phyloP scores from a whole-genome alignment of 352 stramenopile genomes.

The Paralagenidium karlingii region DNA sequence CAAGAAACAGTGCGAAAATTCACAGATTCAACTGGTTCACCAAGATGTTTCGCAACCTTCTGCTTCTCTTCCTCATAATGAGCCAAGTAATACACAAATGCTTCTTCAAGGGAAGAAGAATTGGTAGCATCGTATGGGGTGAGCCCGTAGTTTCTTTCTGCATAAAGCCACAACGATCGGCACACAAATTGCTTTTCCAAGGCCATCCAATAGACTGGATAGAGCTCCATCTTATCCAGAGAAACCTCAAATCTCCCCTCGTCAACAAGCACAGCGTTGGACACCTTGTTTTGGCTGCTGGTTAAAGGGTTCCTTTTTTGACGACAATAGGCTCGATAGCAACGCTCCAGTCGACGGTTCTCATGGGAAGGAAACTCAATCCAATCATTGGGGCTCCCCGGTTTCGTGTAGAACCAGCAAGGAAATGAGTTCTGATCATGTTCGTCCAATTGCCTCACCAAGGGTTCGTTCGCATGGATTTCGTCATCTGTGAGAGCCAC shows the following conservation, averaged over 20 bases:
- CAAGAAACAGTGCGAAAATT: conserved; percentile 9
- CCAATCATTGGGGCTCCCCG: conserved; percentile 29
- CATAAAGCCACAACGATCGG: conserved; percentile 67
- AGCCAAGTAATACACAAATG: conserved; percentile 67
- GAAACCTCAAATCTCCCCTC: conserved; percentile 74
- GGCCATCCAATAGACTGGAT: conserved; percentile 61
- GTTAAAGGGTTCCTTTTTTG: too few relatives aligned
- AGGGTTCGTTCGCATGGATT: conserved; percentile 19
- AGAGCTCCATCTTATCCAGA: conserved; percentile 67
- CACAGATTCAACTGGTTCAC: conserved; percentile 14
- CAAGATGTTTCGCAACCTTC: conserved; percentile 15
- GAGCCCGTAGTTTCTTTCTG: conserved; percentile 69
- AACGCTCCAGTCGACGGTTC: conserved; percentile 49
- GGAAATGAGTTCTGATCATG: conserved; percentile 51
- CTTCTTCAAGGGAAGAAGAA: conserved; percentile 29
- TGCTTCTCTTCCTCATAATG: conserved; percentile 52
- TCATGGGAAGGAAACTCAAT: conserved; percentile 70
- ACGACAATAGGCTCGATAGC: conserved; percentile 49
- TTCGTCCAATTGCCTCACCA: conserved; percentile 26
- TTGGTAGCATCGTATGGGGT: conserved; percentile 57
- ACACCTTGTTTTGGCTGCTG: conserved; percentile 12
- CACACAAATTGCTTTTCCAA: conserved; percentile 57
- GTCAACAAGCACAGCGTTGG: conserved; percentile 59
- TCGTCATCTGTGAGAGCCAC: conserved; percentile 27
- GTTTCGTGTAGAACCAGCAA: conserved; percentile 76